A percentile compares a stretch with the other conserved stretches of the same genome.
Conservation (phyloP, 305 asterid species). For the Fraxinus angustifolia region DNA sequence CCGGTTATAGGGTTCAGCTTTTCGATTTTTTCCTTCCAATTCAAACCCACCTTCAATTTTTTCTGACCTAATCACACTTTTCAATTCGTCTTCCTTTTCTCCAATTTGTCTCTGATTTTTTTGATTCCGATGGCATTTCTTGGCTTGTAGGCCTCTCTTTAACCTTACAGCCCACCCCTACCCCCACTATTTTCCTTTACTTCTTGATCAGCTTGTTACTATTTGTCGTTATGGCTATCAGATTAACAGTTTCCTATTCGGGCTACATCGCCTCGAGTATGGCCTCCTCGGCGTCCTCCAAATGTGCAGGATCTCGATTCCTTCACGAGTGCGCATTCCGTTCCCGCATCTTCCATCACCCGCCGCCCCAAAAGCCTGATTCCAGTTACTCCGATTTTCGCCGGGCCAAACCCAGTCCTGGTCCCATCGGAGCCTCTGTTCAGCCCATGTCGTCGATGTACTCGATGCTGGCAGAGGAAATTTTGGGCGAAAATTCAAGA, state of each 20-base stretch:
- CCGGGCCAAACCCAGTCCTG: constrained; percentile 28
- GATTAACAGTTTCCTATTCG: constrained; percentile 69
- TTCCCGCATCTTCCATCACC: constrained; percentile 41
- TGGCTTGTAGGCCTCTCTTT: constrained; percentile 32
- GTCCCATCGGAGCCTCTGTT: constrained; percentile 1
- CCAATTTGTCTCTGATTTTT: constrained; percentile 36
- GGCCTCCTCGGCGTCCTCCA: constrained; percentile 54
- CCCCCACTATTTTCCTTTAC: constrained; percentile 45
- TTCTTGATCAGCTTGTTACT: constrained; percentile 40
- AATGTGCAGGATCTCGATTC: constrained; percentile 51
- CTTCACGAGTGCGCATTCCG: constrained; percentile 42
- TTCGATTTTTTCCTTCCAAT: neutral
- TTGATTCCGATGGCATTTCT: constrained; percentile 35
- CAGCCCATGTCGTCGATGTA: constrained; percentile 32
- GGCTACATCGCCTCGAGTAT: constrained; percentile 65
- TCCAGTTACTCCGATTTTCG: constrained; percentile 39
- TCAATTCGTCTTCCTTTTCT: constrained; percentile 45
- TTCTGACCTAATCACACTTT: constrained; percentile 26
- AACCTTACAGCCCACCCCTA: constrained; percentile 26
- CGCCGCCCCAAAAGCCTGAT: constrained; percentile 43
- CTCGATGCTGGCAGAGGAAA: constrained; percentile 47
- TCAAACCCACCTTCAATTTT: neutral
- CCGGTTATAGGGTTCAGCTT: constrained; percentile 17
- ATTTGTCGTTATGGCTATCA: constrained; percentile 66
- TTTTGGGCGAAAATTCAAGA: constrained; percentile 38